phyloP scores from a whole-genome alignment of 495 filamentous ascomycete species.

The Sporormia fimetaria region DNA sequence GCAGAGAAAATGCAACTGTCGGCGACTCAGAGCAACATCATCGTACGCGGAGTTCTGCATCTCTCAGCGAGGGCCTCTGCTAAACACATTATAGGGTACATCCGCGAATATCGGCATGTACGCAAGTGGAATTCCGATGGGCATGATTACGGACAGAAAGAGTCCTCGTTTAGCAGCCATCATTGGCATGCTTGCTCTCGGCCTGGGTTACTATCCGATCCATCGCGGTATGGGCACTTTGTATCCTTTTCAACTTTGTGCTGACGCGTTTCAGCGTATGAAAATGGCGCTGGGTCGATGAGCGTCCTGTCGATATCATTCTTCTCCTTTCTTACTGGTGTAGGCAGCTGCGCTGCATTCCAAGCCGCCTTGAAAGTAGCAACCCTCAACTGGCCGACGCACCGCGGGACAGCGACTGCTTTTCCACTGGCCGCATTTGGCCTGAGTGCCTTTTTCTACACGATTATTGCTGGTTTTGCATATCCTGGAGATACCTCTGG shows the following conservation, averaged over 20 bases:
- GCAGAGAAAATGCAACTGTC: slow-evolving; percentile 74
- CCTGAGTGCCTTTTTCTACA: slow-evolving; percentile 93
- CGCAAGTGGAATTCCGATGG: slow-evolving; percentile 76
- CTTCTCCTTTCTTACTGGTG: slow-evolving; percentile 71
- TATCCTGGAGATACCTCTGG: slow-evolving; percentile 75
- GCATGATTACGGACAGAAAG: slow-evolving; percentile 72
- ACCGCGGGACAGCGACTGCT: slow-evolving; percentile 87
- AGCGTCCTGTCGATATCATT: slow-evolving; percentile 62
- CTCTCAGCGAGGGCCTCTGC: slow-evolving; percentile 4
- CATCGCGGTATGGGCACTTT: slow-evolving; percentile 41
- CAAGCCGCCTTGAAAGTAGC: slow-evolving; percentile 75
- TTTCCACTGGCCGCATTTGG: slow-evolving; percentile 89
- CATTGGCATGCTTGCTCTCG: slow-evolving; percentile 58
- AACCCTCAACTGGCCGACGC: slow-evolving; percentile 82
- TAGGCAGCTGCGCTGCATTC: slow-evolving; percentile 82
- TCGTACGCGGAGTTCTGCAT: slow-evolving; percentile 44
- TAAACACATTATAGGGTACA: slow-evolving; percentile 45
- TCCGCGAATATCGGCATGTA: slow-evolving; percentile 98
- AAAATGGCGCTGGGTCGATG: slow-evolving; percentile 45
- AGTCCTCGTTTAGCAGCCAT: slow-evolving; percentile 70
- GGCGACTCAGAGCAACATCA: slow-evolving; percentile 80
- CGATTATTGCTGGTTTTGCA: slow-evolving; percentile 58
- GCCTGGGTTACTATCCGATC: slow-evolving; percentile 70
- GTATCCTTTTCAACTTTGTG: slow-evolving; percentile 1
- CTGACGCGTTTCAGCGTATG: slow-evolving; percentile 37